A percentile compares a stretch with the other conserved stretches of the same genome.
Conservation (phyloP, 768 basidiomycete species). For the Psilocybe tampanensis region DNA sequence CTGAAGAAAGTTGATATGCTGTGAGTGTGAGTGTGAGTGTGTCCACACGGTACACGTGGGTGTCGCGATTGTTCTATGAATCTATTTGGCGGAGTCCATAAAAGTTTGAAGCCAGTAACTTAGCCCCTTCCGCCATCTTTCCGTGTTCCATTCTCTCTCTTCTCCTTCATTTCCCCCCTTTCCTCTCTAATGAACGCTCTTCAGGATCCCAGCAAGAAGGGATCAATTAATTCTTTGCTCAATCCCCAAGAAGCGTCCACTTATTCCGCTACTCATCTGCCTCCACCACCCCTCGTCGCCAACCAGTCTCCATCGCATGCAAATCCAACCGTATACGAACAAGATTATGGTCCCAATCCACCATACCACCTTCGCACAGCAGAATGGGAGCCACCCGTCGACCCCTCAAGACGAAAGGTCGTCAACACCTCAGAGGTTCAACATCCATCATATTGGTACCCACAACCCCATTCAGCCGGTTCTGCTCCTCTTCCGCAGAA, state of each 20-base stretch:
- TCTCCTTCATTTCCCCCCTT: slow-evolving; percentile 4
- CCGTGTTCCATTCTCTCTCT: slow-evolving; percentile 16
- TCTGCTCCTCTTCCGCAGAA: slow-evolving; percentile 1
- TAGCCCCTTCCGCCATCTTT: too few species aligned
- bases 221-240: slow-evolving; percentile 42
- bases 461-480: slow-evolving; percentile 13
- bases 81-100: slow-evolving; percentile 20
- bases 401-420: slow-evolving; percentile 37
- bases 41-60: slow-evolving; percentile 17
- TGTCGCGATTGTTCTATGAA: slow-evolving; percentile 13
- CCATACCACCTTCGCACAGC: slow-evolving; percentile 65
- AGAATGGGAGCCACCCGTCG: slow-evolving; percentile 45
- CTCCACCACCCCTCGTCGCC: slow-evolving; percentile 18
- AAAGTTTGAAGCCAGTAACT: slow-evolving; percentile 17
- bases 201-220: slow-evolving; percentile 42
- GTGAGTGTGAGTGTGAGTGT: background rate
- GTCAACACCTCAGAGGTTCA: slow-evolving; percentile 31
- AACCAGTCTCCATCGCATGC: slow-evolving; percentile 26
- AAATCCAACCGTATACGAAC: slow-evolving; percentile 22
- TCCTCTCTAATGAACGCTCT: slow-evolving; percentile 29
- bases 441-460: slow-evolving; percentile 16
- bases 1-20: background rate
- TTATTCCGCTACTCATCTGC: slow-evolving; percentile 22
- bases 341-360: slow-evolving; percentile 26
- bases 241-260: slow-evolving; percentile 42